Base-by-base conservation (phyloP, 352 stramenopile species). In the Hyphochytrium catenoides region DNA sequence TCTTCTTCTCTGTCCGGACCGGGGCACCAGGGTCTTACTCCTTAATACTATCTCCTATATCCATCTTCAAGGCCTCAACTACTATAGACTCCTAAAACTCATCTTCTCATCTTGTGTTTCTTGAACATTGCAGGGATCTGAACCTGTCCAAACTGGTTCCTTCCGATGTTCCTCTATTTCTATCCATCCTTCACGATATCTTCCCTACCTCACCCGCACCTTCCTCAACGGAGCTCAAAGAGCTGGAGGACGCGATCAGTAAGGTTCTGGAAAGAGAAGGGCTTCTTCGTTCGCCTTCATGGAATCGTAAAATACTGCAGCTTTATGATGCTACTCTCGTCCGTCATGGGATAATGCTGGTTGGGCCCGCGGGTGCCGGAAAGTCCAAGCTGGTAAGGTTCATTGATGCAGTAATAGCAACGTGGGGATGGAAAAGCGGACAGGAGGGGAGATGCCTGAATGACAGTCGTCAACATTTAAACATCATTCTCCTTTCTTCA, bases 141-240 rank as follows among this genome's bases (percentile, higher is more conserved):
- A 93, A 93, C 35, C 47, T 93, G 3, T 79, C 72, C n/a, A 93
- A 93, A 50, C 73, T 92, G 15, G 55, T 93, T 3, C 67, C 74
- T 12, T 62, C 86, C 6, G 78, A 93, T 51, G 61, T 91, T 3
- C 78, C 78, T 1, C 65, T 93, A 23, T 93, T 93, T 51, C 47
- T 78, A n/a, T 77, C 72, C 0, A 61, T 93, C 2, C 45, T 92
- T 23, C 46, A 53, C 11, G 74, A 90, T 44, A 71, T 91, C 27
- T 90, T 90, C 34, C 74, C 67, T 6, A 54, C 56, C 31, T 56
- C 62, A 34, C 54, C 50, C 36, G 48, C 41, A 14, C 49, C 51
- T 34, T 51, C 54, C 11, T 42, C 43, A 9, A 57, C 54, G 31
- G 67, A 73, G 41, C 70, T 78, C 32, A 55, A 36, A 8, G 69